Conservation (phyloP, 495 filamentous ascomycete genomes). For the Lepidopterella palustris region DNA sequence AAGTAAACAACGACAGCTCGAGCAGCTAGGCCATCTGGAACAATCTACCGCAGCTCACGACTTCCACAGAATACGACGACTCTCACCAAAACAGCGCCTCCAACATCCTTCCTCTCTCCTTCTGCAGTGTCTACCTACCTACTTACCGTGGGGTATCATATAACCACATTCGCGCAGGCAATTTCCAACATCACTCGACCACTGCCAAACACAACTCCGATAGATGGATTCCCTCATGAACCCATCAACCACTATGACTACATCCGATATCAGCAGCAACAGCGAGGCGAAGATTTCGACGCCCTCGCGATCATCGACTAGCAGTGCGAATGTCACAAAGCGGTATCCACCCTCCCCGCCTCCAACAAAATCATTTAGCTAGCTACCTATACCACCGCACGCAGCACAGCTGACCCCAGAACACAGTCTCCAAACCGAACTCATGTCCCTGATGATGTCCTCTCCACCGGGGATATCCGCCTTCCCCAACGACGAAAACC, state of each 20-base stretch:
- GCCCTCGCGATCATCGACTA: background rate
- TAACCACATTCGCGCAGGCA: too few relatives aligned
- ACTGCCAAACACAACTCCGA: background rate
- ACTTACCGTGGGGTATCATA: too few relatives aligned
- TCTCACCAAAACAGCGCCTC: too few relatives aligned
- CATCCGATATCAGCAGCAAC: background rate
- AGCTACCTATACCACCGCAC: too few relatives aligned
- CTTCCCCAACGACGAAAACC: constrained; percentile 88
- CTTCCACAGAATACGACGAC: too few relatives aligned
- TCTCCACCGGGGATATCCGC: constrained; percentile 90
- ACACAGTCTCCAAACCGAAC: constrained; percentile 90
- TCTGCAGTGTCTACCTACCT: background rate
- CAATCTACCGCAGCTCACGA: too few relatives aligned
- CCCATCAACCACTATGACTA: background rate
- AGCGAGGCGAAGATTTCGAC: background rate
- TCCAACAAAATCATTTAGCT: too few relatives aligned
- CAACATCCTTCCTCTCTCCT: background rate
- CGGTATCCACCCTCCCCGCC: too few relatives aligned
- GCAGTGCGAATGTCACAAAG: constrained; percentile 2
- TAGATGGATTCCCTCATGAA: constrained; percentile 1
- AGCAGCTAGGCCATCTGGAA: too few relatives aligned
- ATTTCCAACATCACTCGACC: too few relatives aligned
- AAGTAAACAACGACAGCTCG: background rate
- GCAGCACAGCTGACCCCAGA: background rate
- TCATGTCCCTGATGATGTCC: constrained; percentile 97